Evolutionary conservation across 2,329 filamentous ascomycete species (phyloP), one percentile per base, ranked within the genome.

Genomic region (Ascochyta clinopodiicola): DNA sequence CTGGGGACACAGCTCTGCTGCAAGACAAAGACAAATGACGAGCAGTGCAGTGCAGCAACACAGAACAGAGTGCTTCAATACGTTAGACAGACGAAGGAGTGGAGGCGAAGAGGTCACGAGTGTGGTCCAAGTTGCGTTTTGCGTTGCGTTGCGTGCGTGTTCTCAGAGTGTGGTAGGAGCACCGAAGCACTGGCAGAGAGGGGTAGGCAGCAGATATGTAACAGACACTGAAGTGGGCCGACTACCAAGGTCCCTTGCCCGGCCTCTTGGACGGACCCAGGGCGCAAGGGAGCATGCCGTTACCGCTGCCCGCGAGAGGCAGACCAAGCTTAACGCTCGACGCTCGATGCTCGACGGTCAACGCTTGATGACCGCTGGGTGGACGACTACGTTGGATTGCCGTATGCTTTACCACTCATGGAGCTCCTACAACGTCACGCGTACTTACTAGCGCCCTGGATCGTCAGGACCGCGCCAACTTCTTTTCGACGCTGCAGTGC

Each of bases 151-250:
- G 47, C 40, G 38, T 36, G 50, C 35, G 39, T 46, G 39, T 46
- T 60, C 43, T 62, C 44, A 50, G 52, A 54, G 46, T 48, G 43
- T 44, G 50, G 55, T 59, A 34, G 38, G 47, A 50, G 59, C 40
- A 48, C 44, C 46, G 38, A 45, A 46, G 43, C 50, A 37, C 45
- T 38, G 54, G 68, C 46, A 51, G 52, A 64, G 72, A 66, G 70
- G 69, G 70, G 70, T 68, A 69, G 66, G 71, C 71, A 71, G 63
- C 64, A 66, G 48, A 67, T 69, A 70, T 68, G 67, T 70, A 70
- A 44, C 49, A 65, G 54, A 60, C 48, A 60, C 48, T 35, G n/a
- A 39, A 46, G 66, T 69, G 66, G 70, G 65, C 63, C 64, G 57
- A 63, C 62, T 51, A 60, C 64, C 60, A 66, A 61, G 56, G 54